Percentiles rank a stretch among this genome's conserved stretches.
Conservation (phyloP, 768 basidiomycete species). For the Suillus subluteus region DNA sequence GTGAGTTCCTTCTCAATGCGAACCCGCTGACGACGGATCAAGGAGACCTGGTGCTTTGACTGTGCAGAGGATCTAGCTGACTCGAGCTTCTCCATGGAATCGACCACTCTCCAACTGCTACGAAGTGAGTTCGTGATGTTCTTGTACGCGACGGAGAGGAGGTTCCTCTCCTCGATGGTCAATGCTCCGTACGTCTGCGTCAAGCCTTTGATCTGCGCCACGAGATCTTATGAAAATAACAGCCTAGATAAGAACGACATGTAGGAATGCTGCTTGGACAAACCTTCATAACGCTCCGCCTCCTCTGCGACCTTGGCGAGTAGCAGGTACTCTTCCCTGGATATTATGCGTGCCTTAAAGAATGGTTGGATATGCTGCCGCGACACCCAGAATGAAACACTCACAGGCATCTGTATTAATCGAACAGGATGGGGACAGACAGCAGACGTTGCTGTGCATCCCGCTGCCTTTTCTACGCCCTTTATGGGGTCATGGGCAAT, state of each 20-base stretch:
- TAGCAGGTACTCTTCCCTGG: slow-evolving; percentile 48
- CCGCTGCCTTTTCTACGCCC: slow-evolving; percentile 32
- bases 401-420: slow-evolving; percentile 31
- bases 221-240: slow-evolving; percentile 57
- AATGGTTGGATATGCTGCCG: slow-evolving; percentile 11
- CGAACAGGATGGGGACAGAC: slow-evolving; percentile 1
- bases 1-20: slow-evolving; percentile 79
- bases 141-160: slow-evolving; percentile 90
- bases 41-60: slow-evolving; percentile 50
- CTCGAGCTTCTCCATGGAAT: slow-evolving; percentile 70
- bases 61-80: slow-evolving; percentile 35
- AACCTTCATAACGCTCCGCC: slow-evolving; percentile 89
- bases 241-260: slow-evolving; percentile 4
- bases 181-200: slow-evolving; percentile 70
- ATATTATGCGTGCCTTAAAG: slow-evolving; percentile 33
- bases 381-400: slow-evolving; percentile 13
- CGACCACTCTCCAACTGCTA: slow-evolving; percentile 83
- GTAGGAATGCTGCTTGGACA: slow-evolving; percentile 15
- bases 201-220: slow-evolving; percentile 77
- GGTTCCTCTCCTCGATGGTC: slow-evolving; percentile 84
- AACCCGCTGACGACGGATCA: slow-evolving; percentile 74
- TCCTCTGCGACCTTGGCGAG: slow-evolving; percentile 86
- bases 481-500: slow-evolving; percentile 36
- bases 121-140: slow-evolving; percentile 84
- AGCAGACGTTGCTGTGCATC: slow-evolving; percentile 6